Percentiles rank a stretch among this genome's conserved stretches.
Evolutionary conservation across 345 rosid genomes (phyloP).

Genomic region (Melastoma malabathricum): DNA sequence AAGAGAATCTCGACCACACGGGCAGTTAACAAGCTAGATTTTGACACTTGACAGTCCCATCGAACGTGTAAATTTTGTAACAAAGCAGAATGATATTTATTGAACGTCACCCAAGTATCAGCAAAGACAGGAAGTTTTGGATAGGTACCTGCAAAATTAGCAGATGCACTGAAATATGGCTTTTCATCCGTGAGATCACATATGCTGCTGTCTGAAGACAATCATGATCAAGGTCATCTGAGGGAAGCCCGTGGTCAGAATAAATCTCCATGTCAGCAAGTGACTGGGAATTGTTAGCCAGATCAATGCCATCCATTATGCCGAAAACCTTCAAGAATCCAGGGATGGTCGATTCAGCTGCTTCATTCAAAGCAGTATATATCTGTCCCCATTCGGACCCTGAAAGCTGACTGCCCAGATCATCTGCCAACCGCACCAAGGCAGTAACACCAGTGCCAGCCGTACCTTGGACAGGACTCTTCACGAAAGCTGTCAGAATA

Average conservation of each 20-base stretch:
- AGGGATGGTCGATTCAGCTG: slow-evolving; percentile 46
- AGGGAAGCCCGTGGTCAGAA: slow-evolving; percentile 46
- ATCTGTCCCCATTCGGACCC: slow-evolving; percentile 67
- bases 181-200: slow-evolving; percentile 70
- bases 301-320: slow-evolving; percentile 48
- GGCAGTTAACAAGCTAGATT: no score
- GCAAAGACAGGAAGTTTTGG: background rate
- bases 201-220: slow-evolving; percentile 61
- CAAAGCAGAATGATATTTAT: no score
- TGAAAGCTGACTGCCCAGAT: slow-evolving; percentile 43
- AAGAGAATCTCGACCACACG: no score
- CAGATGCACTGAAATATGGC: slow-evolving; percentile 68
- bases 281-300: slow-evolving; percentile 21
- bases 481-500: slow-evolving; percentile 53
- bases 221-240: slow-evolving; percentile 56
- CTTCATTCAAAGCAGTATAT: slow-evolving; percentile 56
- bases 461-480: slow-evolving; percentile 66
- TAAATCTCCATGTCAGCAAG: slow-evolving; percentile 30
- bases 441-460: slow-evolving; percentile 68
- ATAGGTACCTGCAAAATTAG: slow-evolving; percentile 52
- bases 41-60: no score
- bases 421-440: slow-evolving; percentile 43
- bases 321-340: slow-evolving; percentile 59
- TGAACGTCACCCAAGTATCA: no score
- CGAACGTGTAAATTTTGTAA: no score